Evolutionary conservation across 345 rosid species (phyloP), one percentile per base, ranked within the genome.

Genomic region (Gossypium thurberi): DNA sequence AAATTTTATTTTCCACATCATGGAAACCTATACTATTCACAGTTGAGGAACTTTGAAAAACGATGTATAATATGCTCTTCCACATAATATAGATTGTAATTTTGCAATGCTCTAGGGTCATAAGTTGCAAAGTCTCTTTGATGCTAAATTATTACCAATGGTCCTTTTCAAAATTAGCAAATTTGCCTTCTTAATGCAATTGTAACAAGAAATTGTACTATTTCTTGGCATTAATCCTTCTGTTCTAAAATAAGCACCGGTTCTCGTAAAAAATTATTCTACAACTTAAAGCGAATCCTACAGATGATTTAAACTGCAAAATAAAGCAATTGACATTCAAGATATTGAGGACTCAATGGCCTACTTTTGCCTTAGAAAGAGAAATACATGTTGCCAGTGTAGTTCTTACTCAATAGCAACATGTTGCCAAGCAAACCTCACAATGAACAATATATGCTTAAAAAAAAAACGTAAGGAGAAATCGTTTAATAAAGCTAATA

Each of bases 341-440:
- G 53, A n/a, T 20, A 44, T 14, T 37, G 12, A 42, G 56, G 47
- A 56, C 50, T 52, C 43, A 28, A 15, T 25, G 52, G 43, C 64
- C 65, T 40, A 20, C 40, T 20, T 48, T 59, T 59, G 11, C 12
- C 66, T 67, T 53, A 5, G 3, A 40, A 43, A 50, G 28, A 26
- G 8, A 33, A 44, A 55, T 73, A 59, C 58, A 62, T 33, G 42
- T 55, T 33, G 43, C 11, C 68, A 65, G 26, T 59, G 61, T 65
- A 64, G 71, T 68, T 70, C 46, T 37, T 48, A 74, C 61, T 57
- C 75, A 51, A 73, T 15, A 10, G 43, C 43, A 79, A 75, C 42
- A 72, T 52, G 57, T 60, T 42, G 46, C 55, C 72, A 26, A 65
- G 57, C 61, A 65, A 75, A 65, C 12, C 52, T 55, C 56, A 44